phyloP scores from a whole-genome alignment of 2,329 filamentous ascomycete genomes.

The Epichloe elymi region DNA sequence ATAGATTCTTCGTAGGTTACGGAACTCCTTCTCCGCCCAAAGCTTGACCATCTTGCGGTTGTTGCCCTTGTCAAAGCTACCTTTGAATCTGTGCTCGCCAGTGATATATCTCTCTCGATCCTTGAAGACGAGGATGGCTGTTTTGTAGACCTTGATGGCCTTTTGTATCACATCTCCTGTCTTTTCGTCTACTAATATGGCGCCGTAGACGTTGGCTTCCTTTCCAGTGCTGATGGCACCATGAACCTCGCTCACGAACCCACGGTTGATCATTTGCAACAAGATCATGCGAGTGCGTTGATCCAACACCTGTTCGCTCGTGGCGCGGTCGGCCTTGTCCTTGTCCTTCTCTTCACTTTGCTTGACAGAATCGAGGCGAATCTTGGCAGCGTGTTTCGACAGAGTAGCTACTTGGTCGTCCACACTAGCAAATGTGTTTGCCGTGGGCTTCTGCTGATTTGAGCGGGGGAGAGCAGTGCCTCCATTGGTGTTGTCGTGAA shows the following conservation, averaged over 20 bases:
- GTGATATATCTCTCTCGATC: slow-evolving; percentile 92
- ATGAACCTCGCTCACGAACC: slow-evolving; percentile 80
- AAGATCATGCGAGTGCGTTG: slow-evolving; percentile 90
- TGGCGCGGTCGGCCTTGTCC: slow-evolving; percentile 87
- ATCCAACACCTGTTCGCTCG: slow-evolving; percentile 88
- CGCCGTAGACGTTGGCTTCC: slow-evolving; percentile 96
- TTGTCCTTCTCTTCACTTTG: slow-evolving; percentile 44
- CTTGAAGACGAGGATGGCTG: slow-evolving; percentile 93
- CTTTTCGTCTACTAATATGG: slow-evolving; percentile 49
- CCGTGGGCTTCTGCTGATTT: slow-evolving; percentile 65
- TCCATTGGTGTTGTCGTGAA: slow-evolving; percentile 31
- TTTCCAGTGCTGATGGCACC: slow-evolving; percentile 94
- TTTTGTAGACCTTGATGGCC: slow-evolving; percentile 99
- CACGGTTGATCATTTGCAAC: slow-evolving; percentile 88
- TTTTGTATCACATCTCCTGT: slow-evolving; percentile 51
- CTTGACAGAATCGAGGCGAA: slow-evolving; percentile 59
- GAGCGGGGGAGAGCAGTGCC: slow-evolving; percentile 47
- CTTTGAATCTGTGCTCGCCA: slow-evolving; percentile 83
- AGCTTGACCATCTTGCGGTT: slow-evolving; percentile 96
- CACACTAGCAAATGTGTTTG: slow-evolving; percentile 66
- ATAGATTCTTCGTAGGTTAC: slow-evolving; percentile 78
- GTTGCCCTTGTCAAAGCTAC: slow-evolving; percentile 86
- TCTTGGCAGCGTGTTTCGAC: slow-evolving; percentile 72
- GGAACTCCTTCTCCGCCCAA: slow-evolving; percentile 98
- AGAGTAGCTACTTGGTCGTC: slow-evolving; percentile 84